Percentiles rank a stretch among this genome's conserved stretches.
phyloP scores from a whole-genome alignment of 2,329 filamentous ascomycete genomes.

The Talaromyces sp. region DNA sequence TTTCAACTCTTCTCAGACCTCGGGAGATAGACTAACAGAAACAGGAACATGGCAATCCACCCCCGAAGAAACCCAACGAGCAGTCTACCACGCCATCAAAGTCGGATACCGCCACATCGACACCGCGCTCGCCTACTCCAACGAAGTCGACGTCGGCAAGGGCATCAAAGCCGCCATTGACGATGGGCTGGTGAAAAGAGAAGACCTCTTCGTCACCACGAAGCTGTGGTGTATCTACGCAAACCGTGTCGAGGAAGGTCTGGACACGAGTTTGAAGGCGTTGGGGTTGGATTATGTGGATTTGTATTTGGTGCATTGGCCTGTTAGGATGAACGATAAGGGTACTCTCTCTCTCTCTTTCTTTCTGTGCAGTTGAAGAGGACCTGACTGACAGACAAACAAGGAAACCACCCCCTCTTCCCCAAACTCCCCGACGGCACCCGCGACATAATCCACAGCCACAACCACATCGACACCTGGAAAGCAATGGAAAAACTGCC shows the following conservation, averaged over 20 bases:
- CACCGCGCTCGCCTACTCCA: conserved; percentile 31
- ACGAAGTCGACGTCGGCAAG: conserved; percentile 54
- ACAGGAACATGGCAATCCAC: conserved; percentile 45
- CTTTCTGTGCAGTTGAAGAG: conserved; percentile 22
- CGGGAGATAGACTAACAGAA: not conserved
- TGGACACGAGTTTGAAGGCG: conserved; percentile 56
- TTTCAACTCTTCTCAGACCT: not conserved
- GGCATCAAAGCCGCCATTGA: conserved; percentile 47
- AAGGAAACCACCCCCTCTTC: conserved; percentile 47
- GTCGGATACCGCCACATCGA: conserved; percentile 53
- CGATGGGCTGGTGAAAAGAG: conserved; percentile 59
- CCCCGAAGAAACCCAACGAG: conserved; percentile 45
- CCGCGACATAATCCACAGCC: conserved; percentile 64
- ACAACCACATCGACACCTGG: conserved; percentile 57
- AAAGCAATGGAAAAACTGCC: conserved; percentile 46
- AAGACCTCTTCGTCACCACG: conserved; percentile 61
- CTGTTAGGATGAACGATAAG: conserved; percentile 48
- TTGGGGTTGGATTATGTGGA: conserved; percentile 64
- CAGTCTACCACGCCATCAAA: conserved; percentile 45
- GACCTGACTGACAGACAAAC: conserved; percentile 41
- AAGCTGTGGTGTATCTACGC: conserved; percentile 63
- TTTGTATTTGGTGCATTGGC: conserved; percentile 66
- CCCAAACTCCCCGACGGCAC: conserved; percentile 68
- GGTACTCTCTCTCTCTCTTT: conserved; percentile 38
- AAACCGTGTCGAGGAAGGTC: conserved; percentile 57